Evolutionary conservation across 73 alveolate species (phyloP).

Genomic region (Paramecium pentaurelia): DNA sequence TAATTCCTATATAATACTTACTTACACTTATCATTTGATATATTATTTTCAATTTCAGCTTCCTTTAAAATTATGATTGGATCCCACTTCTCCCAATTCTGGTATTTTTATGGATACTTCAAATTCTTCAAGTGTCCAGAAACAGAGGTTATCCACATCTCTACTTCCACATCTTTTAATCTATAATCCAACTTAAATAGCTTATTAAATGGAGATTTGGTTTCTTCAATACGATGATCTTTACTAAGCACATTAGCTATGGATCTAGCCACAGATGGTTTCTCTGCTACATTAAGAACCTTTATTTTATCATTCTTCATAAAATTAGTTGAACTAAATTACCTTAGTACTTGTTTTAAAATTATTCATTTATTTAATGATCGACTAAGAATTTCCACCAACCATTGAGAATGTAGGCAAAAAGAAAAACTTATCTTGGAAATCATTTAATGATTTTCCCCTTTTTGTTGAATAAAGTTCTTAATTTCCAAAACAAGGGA

Average conservation of each 20-base stretch:
- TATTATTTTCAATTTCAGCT: slow-evolving; percentile 48
- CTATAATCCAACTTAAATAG: slow-evolving; percentile 81
- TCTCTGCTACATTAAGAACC: slow-evolving; percentile 96
- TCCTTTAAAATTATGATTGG: slow-evolving; percentile 53
- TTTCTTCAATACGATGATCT: neutral
- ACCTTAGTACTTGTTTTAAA: neutral
- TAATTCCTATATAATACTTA: neutral
- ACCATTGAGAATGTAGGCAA: neutral
- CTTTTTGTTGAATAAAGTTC: neutral
- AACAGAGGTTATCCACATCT: slow-evolving; percentile 82
- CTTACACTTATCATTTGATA: slow-evolving; percentile 49
- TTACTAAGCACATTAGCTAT: slow-evolving; percentile 74
- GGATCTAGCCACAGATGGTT: slow-evolving; percentile 97
- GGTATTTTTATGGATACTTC: slow-evolving; percentile 57
- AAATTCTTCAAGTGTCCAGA: slow-evolving; percentile 70
- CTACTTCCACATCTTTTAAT: slow-evolving; percentile 45
- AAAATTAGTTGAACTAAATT: neutral
- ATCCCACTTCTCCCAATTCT: slow-evolving; percentile 51
- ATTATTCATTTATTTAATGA: neutral
- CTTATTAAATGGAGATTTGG: slow-evolving; percentile 82
- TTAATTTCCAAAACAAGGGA: slow-evolving; percentile 10
- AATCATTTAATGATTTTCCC: neutral
- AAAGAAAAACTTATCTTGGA: neutral
- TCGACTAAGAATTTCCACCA: neutral
- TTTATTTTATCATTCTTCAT: neutral